A percentile compares a stretch with the other conserved stretches of the same genome.
phyloP scores from a whole-genome alignment of 805 yeast species.

The Tetrapisispora taiwanensis region DNA sequence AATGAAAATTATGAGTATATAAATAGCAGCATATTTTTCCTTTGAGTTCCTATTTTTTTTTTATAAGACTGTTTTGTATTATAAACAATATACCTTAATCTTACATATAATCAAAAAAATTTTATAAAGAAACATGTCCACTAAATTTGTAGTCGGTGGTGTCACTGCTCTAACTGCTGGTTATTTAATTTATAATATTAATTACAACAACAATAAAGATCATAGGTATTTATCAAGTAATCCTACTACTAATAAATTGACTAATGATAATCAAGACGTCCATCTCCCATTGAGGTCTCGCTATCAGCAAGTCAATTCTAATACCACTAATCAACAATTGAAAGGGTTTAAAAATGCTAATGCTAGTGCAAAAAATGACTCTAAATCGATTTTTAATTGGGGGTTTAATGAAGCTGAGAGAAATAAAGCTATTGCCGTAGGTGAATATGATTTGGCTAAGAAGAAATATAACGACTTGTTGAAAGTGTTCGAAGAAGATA shows the following conservation, averaged over 20 bases:
- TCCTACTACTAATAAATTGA: neutral
- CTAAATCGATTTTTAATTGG: conserved; percentile 20
- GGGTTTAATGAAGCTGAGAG: conserved; percentile 23
- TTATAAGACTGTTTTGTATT: too few species aligned
- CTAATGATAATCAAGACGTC: neutral
- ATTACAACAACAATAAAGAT: conserved; percentile 1
- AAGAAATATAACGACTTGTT: conserved; percentile 17
- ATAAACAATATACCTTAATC: too few species aligned
- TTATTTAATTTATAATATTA: conserved; percentile 4
- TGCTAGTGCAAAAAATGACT: neutral
- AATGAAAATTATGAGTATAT: too few species aligned
- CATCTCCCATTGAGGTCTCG: conserved; percentile 1
- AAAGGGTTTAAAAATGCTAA: neutral
- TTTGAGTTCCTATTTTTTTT: too few species aligned
- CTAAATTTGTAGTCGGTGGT: conserved; percentile 7
- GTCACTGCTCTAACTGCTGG: conserved; percentile 1
- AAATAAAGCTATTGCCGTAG: conserved; percentile 23
- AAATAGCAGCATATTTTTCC: too few species aligned
- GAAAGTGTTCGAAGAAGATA: conserved; percentile 13
- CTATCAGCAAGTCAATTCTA: neutral
- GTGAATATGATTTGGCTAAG: conserved; percentile 22
- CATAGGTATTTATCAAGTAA: neutral
- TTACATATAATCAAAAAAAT: too few species aligned
- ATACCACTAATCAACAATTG: neutral
- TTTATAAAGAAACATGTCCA: too few species aligned